Base-by-base conservation (phyloP, 192 early-diverging fungal genomes). In the Linnemannia exigua region DNA sequence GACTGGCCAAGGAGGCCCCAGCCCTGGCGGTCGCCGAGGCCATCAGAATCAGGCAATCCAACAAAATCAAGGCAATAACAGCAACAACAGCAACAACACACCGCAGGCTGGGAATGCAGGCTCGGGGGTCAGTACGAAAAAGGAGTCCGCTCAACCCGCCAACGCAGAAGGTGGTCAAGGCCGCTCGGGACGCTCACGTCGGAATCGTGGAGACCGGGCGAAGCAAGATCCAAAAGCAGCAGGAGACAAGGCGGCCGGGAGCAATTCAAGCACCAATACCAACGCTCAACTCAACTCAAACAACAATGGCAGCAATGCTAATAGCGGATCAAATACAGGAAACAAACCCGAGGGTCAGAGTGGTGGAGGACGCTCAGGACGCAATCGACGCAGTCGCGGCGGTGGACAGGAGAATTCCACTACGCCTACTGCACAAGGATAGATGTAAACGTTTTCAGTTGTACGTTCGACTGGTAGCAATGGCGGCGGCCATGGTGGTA, bases 311-410 rank as follows among this genome's bases (percentile, higher is more conserved):
- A 68, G 0, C 67, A 74, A 46, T n/a, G 28, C 50, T 3, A 68
- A 58, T 36, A 70, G 33, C 31, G 28, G 36, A 0, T 20, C 70
- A 6, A 48, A 28, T 19, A 19, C 81, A 14, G 61, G 76, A 66
- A 77, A 72, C 67, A 82, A 77, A 67, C 37, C 31, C 5, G 77
- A 72, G 11, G 67, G 67, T 48, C 75, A 77, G 20, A 70, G 74
- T 25, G 35, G 61, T 50, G 75, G 80, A 37, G 80, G 75, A 17
- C 75, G 76, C 15, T 31, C 37, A 19, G 76, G 81, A 19, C 75
- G 81, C 28, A 77, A 37, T 41, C 81, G 81, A n/a, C 81, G 81
- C 12, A 37, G 61, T 22, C 81, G 81, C 22, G 80, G 80, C 11
- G 79, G 79, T n/a, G 74, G 28, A 15, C 58, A 63, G 58, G 58